Percentiles rank a stretch among this genome's conserved stretches.
phyloP scores from a whole-genome alignment of 306 rosid species.

The apple (Malus domestica) region ASM211411v1 NC_041793.1:2416001-2416500 shows the following conservation, averaged over 20 bases:
- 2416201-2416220: background rate
- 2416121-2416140: no score
- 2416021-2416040: no score
- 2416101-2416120: no score
- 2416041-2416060: no score
- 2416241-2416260: background rate
- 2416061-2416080: no score
- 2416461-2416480: background rate
- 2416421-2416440: background rate
- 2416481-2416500: background rate
- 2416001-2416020: no score
- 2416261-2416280: background rate
- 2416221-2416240: background rate
- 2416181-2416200: background rate
- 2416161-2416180: background rate
- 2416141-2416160: background rate
- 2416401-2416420: background rate
- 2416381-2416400: background rate
- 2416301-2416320: background rate
- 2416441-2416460: background rate
- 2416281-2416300: background rate
- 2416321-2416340: background rate
- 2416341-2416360: background rate
- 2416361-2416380: background rate
- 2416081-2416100: no score